Conservation (phyloP, 345 rosid species). For the Salix purpurea region DNA sequence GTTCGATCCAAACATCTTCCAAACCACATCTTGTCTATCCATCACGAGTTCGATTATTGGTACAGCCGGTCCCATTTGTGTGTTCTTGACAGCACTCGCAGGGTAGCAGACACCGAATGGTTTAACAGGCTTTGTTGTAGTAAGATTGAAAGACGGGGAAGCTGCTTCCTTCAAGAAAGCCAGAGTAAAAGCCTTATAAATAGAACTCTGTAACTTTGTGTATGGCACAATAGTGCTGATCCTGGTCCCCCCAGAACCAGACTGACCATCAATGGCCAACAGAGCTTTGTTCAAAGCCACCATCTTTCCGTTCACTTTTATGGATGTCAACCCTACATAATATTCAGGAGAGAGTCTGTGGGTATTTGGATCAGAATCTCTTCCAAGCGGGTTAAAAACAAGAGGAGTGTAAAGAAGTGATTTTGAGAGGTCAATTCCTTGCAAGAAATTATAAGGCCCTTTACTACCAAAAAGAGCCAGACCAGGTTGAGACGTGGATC, state of each 20-base stretch:
- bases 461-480: slow-evolving; percentile 18
- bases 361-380: slow-evolving; percentile 17
- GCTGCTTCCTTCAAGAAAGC: slow-evolving; percentile 7
- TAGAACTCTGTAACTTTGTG: slow-evolving; percentile 9
- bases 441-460: slow-evolving; percentile 28
- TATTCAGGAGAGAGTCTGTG: slow-evolving; percentile 23
- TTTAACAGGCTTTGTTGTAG: neutral
- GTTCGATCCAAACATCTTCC: neutral
- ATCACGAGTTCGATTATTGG: no score
- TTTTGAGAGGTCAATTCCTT: slow-evolving; percentile 20
- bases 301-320: slow-evolving; percentile 12
- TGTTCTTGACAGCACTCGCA: no score
- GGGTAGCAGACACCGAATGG: no score
- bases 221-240: slow-evolving; percentile 13
- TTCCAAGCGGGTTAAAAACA: slow-evolving; percentile 19
- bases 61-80: no score
- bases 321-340: slow-evolving; percentile 6
- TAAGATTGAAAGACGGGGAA: slow-evolving; percentile 14
- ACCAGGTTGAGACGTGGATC: slow-evolving; percentile 10
- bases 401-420: slow-evolving; percentile 19
- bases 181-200: slow-evolving; percentile 7
- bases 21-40: neutral
- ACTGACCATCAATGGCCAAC: neutral
- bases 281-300: neutral
- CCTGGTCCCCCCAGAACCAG: slow-evolving; percentile 19